Conservation (phyloP, 208 protist genomes). For the Tetramitus jugosus region DNA sequence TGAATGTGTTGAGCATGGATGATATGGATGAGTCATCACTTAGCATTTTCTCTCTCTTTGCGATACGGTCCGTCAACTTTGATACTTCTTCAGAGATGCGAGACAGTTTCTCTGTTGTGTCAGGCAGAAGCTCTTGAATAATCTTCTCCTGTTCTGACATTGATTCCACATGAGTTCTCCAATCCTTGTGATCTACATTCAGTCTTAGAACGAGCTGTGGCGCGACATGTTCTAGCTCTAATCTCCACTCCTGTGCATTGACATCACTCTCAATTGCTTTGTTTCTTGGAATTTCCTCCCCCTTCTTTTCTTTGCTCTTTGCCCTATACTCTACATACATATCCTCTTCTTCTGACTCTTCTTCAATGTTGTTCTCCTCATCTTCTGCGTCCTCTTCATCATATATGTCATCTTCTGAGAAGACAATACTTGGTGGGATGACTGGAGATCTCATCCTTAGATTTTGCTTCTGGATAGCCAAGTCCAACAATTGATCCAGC, state of each 20-base stretch:
- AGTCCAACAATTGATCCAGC: not conserved
- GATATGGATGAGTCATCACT: not conserved
- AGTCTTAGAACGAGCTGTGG: slow-evolving; percentile 4
- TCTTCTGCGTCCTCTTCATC: not conserved
- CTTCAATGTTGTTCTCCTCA: not conserved
- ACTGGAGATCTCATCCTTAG: not conserved
- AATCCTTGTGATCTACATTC: slow-evolving; percentile 20
- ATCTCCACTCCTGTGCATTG: not conserved
- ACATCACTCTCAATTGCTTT: not conserved
- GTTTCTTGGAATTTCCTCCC: not conserved
- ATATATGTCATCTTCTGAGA: not conserved
- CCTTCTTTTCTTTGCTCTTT: not conserved
- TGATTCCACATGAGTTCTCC: slow-evolving; percentile 5
- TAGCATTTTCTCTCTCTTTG: slow-evolving; percentile 16
- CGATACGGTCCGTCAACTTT: not conserved
- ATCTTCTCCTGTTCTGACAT: not conserved
- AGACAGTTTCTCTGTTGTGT: not conserved
- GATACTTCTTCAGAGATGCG: not conserved
- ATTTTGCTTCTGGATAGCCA: not conserved
- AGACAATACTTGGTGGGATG: not conserved
- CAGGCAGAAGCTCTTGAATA: not conserved
- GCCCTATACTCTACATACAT: not conserved
- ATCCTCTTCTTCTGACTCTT: not conserved
- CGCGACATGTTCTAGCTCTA: not conserved
- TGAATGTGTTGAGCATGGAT: not conserved